These are phyloP conservation scores for Inga oerstediana DNA, from an alignment of 306 rosid species.

Conservation along the genomic window DNA sequence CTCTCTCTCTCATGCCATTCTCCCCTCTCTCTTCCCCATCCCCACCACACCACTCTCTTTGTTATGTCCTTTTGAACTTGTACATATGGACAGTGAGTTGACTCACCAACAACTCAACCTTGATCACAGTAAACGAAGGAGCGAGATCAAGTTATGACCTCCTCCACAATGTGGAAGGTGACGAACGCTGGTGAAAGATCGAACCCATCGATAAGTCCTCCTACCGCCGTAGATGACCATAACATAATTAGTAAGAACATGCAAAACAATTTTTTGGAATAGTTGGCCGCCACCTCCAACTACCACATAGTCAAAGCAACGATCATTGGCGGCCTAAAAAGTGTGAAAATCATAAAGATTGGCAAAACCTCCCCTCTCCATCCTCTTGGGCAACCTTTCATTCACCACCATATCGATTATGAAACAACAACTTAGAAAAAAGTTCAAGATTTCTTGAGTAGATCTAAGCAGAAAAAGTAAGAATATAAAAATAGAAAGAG, in stretches of 20 bases:
- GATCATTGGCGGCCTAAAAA: constrained; percentile 15
- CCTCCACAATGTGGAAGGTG: constrained; percentile 76
- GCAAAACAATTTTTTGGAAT: constrained; percentile 51
- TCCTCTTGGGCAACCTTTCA: constrained; percentile 73
- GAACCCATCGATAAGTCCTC: constrained; percentile 37
- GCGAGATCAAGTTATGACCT: constrained; percentile 79
- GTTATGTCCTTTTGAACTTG: no score
- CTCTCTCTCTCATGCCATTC: no score
- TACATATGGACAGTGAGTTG: constrained; percentile 24
- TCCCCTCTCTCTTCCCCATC: no score
- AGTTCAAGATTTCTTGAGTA: neutral
- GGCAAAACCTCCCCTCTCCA: constrained; percentile 73
- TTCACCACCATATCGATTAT: constrained; percentile 62
- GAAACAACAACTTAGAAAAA: neutral
- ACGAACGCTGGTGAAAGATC: constrained; percentile 51
- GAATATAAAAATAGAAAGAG: neutral
- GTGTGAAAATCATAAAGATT: constrained; percentile 71
- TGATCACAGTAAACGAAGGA: constrained; percentile 74
- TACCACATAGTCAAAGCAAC: neutral
- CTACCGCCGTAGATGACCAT: constrained; percentile 54
- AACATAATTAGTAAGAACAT: constrained; percentile 65
- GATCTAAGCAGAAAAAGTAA: neutral
- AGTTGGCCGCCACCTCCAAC: constrained; percentile 24
- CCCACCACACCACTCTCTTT: no score
- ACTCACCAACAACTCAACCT: constrained; percentile 97